These are phyloP conservation scores for Umbelopsis sp. DNA, from an alignment of 192 early-diverging fungal species.

Conservation along the genomic window DNA sequence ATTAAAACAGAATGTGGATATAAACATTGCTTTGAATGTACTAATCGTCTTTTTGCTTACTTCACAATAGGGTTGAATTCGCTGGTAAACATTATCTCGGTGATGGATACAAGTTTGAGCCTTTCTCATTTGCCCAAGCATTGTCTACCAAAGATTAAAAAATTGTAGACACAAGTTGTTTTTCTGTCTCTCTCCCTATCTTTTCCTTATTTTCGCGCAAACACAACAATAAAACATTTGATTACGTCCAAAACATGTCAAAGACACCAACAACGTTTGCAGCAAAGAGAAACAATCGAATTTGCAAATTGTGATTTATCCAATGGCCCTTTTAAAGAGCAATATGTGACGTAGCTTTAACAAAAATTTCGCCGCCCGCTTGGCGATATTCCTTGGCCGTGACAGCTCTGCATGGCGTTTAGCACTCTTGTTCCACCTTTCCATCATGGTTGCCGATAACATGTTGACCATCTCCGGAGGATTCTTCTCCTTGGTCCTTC, in stretches of 20 bases:
- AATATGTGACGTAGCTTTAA: not conserved
- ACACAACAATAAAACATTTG: too few species aligned
- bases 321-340: not conserved
- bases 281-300: too few species aligned
- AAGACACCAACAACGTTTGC: too few species aligned
- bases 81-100: constrained; percentile 97
- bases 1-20: not conserved
- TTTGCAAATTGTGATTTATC: not conserved
- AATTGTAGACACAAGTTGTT: constrained; percentile 12
- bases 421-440: not conserved
- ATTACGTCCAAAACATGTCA: too few species aligned
- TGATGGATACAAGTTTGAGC: constrained; percentile 87
- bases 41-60: not conserved
- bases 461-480: constrained; percentile 41
- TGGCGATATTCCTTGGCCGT: constrained; percentile 15
- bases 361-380: not conserved
- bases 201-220: not conserved
- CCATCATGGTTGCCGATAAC: constrained; percentile 12
- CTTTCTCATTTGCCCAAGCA: constrained; percentile 76
- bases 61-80: constrained; percentile 82
- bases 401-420: not conserved
- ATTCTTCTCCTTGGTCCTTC: constrained; percentile 40
- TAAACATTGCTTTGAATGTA: too few species aligned
- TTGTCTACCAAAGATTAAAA: constrained; percentile 18
- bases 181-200: not conserved